Evolutionary conservation across 441 rosid genomes (phyloP).

Genomic region (Geranium incanum): DNA sequence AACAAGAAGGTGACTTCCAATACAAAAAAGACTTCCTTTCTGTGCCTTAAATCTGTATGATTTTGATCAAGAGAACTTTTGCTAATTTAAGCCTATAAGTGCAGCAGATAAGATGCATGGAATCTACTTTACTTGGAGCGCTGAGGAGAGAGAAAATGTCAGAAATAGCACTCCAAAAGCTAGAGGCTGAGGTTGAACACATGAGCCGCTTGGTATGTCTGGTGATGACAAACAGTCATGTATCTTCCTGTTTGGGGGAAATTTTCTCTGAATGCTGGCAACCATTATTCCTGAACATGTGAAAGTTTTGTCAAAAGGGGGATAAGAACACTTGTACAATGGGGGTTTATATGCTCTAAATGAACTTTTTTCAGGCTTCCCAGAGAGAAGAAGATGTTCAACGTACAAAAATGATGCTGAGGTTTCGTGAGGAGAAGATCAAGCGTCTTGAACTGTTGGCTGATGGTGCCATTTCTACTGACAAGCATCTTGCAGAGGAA

Average conservation of each 20-base stretch:
- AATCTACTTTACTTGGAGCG: conserved; percentile 86
- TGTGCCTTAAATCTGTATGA: conserved; percentile 16
- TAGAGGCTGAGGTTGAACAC: conserved; percentile 92
- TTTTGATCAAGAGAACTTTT: conserved; percentile 2
- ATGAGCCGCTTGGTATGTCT: conserved; percentile 74
- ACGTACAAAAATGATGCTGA: conserved; percentile 95
- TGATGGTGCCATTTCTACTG: conserved; percentile 56
- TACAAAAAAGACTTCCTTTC: conserved; percentile 16
- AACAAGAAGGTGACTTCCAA: conserved; percentile 41
- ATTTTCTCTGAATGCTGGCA: conserved; percentile 9
- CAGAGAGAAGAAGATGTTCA: conserved; percentile 96
- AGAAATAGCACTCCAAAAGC: conserved; percentile 68
- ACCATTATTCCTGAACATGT: conserved; percentile 14
- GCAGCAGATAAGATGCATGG: conserved; percentile 71
- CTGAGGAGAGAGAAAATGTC: conserved; percentile 95
- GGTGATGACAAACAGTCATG: conserved; percentile 8
- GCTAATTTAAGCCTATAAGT: conserved; percentile 21
- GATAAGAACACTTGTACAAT: conserved; percentile 18
- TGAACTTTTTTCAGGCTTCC: conserved; percentile 53
- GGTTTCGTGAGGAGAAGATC: conserved; percentile 94
- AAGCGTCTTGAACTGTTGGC: conserved; percentile 75
- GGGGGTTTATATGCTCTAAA: conserved; percentile 14
- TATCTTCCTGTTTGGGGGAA: conserved; percentile 8
- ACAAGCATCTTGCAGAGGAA: conserved; percentile 64
- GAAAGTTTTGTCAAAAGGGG: conserved; percentile 34